Percentiles rank a stretch among this genome's conserved stretches.
phyloP scores from a whole-genome alignment of 768 basidiomycete genomes.

The Mycena vulgaris region DNA sequence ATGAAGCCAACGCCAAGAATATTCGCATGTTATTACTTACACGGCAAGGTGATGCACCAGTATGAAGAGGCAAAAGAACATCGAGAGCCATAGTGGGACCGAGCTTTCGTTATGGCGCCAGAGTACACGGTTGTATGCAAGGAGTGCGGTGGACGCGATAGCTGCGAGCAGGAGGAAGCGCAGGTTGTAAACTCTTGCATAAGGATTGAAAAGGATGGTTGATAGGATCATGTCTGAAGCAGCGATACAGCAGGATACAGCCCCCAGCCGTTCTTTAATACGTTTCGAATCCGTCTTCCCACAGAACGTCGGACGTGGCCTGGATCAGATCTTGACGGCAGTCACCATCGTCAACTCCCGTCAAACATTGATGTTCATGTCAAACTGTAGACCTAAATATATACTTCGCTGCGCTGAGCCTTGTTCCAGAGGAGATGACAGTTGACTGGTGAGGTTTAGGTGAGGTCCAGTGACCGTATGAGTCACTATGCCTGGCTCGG shows the following conservation, averaged over 20 bases:
- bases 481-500: too few species aligned
- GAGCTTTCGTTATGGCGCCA: slow-evolving; percentile 26
- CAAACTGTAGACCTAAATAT: neutral
- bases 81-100: slow-evolving; percentile 23
- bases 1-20: slow-evolving; percentile 8
- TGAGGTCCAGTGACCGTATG: too few species aligned
- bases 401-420: slow-evolving; percentile 5
- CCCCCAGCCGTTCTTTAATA: slow-evolving; percentile 15
- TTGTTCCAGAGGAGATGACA: too few species aligned
- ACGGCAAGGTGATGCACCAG: slow-evolving; percentile 16
- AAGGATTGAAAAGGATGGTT: slow-evolving; percentile 23
- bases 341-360: slow-evolving; percentile 5
- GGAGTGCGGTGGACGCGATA: slow-evolving; percentile 13
- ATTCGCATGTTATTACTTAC: slow-evolving; percentile 16
- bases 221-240: slow-evolving; percentile 24
- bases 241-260: neutral
- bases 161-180: slow-evolving; percentile 25
- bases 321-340: slow-evolving; percentile 18
- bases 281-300: slow-evolving; percentile 18
- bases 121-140: slow-evolving; percentile 22
- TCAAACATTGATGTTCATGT: neutral
- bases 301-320: slow-evolving; percentile 1
- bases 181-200: slow-evolving; percentile 23
- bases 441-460: too few species aligned
- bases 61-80: slow-evolving; percentile 20